These are phyloP conservation scores for Quercus variabilis DNA, from an alignment of 306 rosid species.

Conservation along the genomic window DNA sequence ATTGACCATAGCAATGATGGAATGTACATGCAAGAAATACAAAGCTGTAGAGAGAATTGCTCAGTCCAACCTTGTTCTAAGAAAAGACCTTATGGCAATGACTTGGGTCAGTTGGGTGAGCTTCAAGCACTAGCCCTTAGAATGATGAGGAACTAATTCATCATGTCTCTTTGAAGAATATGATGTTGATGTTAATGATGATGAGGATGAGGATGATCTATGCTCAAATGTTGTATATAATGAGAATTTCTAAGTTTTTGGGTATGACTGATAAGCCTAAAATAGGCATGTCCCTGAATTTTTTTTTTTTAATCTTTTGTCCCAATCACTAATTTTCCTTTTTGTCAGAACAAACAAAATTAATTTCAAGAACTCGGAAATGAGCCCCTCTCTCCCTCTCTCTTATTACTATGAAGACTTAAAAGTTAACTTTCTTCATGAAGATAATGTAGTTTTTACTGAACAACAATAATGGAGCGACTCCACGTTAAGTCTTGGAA, in stretches of 20 bases:
- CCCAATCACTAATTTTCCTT: background rate
- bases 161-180: constrained; percentile 5
- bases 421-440: constrained; percentile 13
- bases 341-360: background rate
- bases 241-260: constrained; percentile 19
- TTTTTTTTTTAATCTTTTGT: background rate
- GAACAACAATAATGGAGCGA: constrained; percentile 24
- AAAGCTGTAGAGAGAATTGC: constrained; percentile 43
- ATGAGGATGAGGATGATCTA: constrained; percentile 15
- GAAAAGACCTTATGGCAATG: constrained; percentile 42
- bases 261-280: constrained; percentile 28
- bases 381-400: background rate
- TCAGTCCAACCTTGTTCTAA: constrained; percentile 36
- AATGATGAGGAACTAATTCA: constrained; percentile 78
- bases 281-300: constrained; percentile 13
- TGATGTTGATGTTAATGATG: constrained; percentile 9
- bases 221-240: constrained; percentile 33
- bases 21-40: constrained; percentile 49
- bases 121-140: constrained; percentile 85
- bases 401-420: background rate
- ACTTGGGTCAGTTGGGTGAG: constrained; percentile 83
- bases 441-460: constrained; percentile 32
- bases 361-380: constrained; percentile 14
- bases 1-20: constrained; percentile 52
- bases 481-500: constrained; percentile 24